Base-by-base conservation (phyloP, 176 grass and related monocot genomes). In the Metroxylon sagu region DNA sequence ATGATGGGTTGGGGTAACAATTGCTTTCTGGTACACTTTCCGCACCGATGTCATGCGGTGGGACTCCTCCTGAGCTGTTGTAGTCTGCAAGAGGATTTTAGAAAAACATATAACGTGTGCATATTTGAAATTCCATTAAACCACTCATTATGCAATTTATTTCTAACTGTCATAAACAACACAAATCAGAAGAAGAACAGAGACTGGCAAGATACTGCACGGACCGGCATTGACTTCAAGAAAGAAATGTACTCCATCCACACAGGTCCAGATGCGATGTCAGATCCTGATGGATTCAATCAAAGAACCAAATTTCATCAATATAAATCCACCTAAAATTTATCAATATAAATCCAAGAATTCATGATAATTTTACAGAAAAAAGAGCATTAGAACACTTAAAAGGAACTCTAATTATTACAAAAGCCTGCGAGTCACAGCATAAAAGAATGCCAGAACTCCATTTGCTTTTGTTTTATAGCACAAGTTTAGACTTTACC, bases 191-290 rank as follows among this genome's bases (percentile, higher is more conserved):
- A 23, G 17, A 79, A 66, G 6, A 43, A 43, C 7, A 81, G 25
- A 57, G 60, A 75, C 49, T 18, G 50, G 18, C 16, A 75, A 69
- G 18, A 18, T 69, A 72, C 18, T 57, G 4, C 52, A 66, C 83
- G 63, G n/a, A 90, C 91, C 69, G 83, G 92, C 87, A 91, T 82
- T 54, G 83, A 80, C 75, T 97, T 97, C 66, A 97, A 82, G 69
- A 97, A 91, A 59, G 78, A 54, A 62, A 97, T 91, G 74, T 97
- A 97, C 14, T 97, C 92, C 92, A 91, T 79, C 92, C 92, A 97
- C 72, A 91, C 76, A 48, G 86, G 87, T 52, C 92, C 92, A 67
- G 92, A 91, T 70, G 86, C 81, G 19, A 90, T 83, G 74, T 97
- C 92, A 70, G 71, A 82, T 26, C 92, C 92, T 97, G 69, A 52